Percentiles rank a stretch among this genome's conserved stretches.
Conservation (phyloP, 805 yeast genomes). For the Candida insectalens region DNA sequence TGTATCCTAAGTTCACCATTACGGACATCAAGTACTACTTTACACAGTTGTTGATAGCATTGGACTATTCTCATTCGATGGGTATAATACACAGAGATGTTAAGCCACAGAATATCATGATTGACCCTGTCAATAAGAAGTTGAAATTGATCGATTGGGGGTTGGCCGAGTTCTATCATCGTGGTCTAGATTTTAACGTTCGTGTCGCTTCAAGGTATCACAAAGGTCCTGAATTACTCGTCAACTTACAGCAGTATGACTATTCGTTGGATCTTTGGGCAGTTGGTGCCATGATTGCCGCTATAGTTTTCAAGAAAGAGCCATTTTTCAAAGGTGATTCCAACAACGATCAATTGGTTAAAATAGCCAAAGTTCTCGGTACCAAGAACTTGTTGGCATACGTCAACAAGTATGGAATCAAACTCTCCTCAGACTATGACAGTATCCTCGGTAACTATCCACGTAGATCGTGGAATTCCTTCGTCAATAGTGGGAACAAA, state of each 20-base stretch:
- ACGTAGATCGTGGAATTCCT: slow-evolving; percentile 58
- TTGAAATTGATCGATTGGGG: slow-evolving; percentile 92
- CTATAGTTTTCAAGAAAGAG: slow-evolving; percentile 79
- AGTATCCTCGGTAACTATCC: slow-evolving; percentile 56
- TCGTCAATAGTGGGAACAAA: slow-evolving; percentile 45
- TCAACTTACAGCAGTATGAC: slow-evolving; percentile 76
- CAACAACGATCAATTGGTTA: slow-evolving; percentile 85
- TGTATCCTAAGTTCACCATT: slow-evolving; percentile 73
- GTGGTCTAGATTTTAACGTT: slow-evolving; percentile 82
- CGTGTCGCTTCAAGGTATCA: slow-evolving; percentile 88
- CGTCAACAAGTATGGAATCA: slow-evolving; percentile 57
- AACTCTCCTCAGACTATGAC: slow-evolving; percentile 71
- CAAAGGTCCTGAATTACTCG: slow-evolving; percentile 85
- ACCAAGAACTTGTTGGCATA: slow-evolving; percentile 65
- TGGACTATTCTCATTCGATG: slow-evolving; percentile 85
- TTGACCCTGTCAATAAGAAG: slow-evolving; percentile 56
- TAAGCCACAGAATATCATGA: slow-evolving; percentile 90
- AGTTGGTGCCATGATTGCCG: slow-evolving; percentile 84
- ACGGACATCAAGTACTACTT: slow-evolving; percentile 76
- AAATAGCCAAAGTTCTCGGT: slow-evolving; percentile 81
- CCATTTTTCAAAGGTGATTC: slow-evolving; percentile 91
- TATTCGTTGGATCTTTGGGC: slow-evolving; percentile 89
- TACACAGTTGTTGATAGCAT: slow-evolving; percentile 70
- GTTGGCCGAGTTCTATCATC: slow-evolving; percentile 85
- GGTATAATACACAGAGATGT: slow-evolving; percentile 95